Percentiles rank a stretch among this genome's conserved stretches.
These are phyloP conservation scores for Aspergillus jensenii DNA, from an alignment of 2,329 filamentous ascomycete genomes.

Conservation along the genomic window DNA sequence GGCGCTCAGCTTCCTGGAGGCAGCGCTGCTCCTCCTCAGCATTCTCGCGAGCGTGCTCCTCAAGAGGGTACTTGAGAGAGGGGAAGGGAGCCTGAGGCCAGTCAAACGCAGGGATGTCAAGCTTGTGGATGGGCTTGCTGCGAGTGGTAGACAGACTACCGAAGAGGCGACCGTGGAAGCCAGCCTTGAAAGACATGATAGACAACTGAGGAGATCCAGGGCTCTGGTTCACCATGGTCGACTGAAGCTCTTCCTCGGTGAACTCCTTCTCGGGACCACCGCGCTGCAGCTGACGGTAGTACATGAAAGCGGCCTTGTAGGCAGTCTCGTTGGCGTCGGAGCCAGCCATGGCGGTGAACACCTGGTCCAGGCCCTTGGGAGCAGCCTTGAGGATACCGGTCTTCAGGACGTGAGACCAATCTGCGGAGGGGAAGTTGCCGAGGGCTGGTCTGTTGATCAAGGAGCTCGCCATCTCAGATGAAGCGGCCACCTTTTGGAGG, in stretches of 20 bases:
- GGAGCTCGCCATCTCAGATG: slow-evolving; percentile 74
- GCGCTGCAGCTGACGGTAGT: slow-evolving; percentile 76
- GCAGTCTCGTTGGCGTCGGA: slow-evolving; percentile 93
- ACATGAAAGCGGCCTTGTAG: slow-evolving; percentile 96
- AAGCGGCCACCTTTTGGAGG: slow-evolving; percentile 68
- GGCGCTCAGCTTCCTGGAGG: slow-evolving; percentile 76
- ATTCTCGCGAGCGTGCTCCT: slow-evolving; percentile 77
- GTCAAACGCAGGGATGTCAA: slow-evolving; percentile 92
- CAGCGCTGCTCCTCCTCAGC: slow-evolving; percentile 76
- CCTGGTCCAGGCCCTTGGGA: slow-evolving; percentile 79
- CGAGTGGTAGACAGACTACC: slow-evolving; percentile 84
- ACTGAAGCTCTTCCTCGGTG: slow-evolving; percentile 70
- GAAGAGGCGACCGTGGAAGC: slow-evolving; percentile 88
- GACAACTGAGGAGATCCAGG: slow-evolving; percentile 78
- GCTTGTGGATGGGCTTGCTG: slow-evolving; percentile 91
- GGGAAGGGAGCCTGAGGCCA: slow-evolving; percentile 93
- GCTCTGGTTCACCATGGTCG: slow-evolving; percentile 76
- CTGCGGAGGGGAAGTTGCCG: slow-evolving; percentile 84
- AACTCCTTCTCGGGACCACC: slow-evolving; percentile 77
- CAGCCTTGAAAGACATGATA: slow-evolving; percentile 84
- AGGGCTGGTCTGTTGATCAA: slow-evolving; percentile 87
- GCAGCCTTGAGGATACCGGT: slow-evolving; percentile 79
- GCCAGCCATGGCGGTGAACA: slow-evolving; percentile 86
- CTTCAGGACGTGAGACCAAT: slow-evolving; percentile 79
- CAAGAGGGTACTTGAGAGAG: slow-evolving; percentile 79